Conservation (phyloP, 129 eudicot genomes). For the Lactuca saligna region DNA sequence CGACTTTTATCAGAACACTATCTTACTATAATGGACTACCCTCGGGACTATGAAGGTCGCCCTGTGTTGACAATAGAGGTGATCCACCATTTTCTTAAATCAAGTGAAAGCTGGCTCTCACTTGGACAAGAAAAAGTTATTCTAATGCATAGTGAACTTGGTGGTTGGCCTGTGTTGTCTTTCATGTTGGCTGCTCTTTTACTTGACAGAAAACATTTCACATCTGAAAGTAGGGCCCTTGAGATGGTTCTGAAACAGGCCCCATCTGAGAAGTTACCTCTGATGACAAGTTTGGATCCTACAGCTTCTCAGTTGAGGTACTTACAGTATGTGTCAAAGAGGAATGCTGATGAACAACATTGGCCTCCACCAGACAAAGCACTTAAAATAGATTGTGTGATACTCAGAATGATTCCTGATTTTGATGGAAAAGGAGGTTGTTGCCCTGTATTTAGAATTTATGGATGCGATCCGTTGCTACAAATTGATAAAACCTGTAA, state of each 20-base stretch:
- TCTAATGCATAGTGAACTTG: constrained; percentile 57
- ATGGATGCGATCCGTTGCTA: constrained; percentile 59
- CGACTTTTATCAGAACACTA: constrained; percentile 32
- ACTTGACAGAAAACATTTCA: constrained; percentile 46
- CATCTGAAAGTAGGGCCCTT: constrained; percentile 53
- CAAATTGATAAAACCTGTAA: constrained; percentile 46
- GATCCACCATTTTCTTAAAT: constrained; percentile 52
- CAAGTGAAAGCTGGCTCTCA: constrained; percentile 56
- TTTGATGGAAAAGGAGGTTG: constrained; percentile 32
- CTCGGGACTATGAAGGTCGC: constrained; percentile 45
- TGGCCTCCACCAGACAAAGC: constrained; percentile 64
- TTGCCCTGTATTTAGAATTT: constrained; percentile 58
- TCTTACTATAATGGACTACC: constrained; percentile 56
- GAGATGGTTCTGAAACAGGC: constrained; percentile 69
- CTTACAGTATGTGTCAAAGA: constrained; percentile 60
- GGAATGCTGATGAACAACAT: constrained; percentile 44
- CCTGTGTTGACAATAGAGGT: constrained; percentile 53
- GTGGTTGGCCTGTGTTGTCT: constrained; percentile 57
- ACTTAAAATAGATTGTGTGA: constrained; percentile 51
- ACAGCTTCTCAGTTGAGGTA: constrained; percentile 72
- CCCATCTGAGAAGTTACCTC: constrained; percentile 48
- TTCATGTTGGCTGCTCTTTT: constrained; percentile 67
- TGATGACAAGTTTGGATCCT: constrained; percentile 52
- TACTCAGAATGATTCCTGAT: constrained; percentile 52
- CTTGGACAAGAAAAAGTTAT: constrained; percentile 22